A percentile compares a stretch with the other conserved stretches of the same genome.
These are phyloP conservation scores for Hyaloperonospora brassicae DNA, from an alignment of 352 stramenopile species.

Conservation along the genomic window DNA sequence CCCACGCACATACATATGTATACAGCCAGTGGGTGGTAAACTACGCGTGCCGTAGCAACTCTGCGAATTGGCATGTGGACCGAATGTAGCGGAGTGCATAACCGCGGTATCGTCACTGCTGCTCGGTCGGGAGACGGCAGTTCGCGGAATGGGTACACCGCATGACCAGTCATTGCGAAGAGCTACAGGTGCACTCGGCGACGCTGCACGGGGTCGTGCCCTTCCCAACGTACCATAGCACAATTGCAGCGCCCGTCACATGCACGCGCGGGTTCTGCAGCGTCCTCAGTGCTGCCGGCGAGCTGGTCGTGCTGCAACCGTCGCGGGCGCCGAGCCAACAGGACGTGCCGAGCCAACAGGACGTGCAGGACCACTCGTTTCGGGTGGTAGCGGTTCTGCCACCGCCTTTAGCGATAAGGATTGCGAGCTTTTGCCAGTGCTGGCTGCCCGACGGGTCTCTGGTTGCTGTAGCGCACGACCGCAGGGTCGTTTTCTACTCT, in stretches of 20 bases:
- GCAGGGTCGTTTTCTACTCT: conserved; percentile 29
- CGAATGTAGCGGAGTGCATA: too few relatives aligned
- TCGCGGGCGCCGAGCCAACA: not conserved
- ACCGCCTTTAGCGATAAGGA: conserved; percentile 7
- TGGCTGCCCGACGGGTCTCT: conserved; percentile 32
- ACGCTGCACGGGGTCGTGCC: conserved; percentile 36
- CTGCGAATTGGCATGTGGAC: too few relatives aligned
- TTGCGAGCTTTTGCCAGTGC: conserved; percentile 41
- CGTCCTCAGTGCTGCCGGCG: conserved; percentile 41
- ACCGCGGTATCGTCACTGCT: too few relatives aligned
- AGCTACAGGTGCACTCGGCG: conserved; percentile 32
- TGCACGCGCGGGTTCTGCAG: conserved; percentile 23
- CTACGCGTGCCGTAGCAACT: too few relatives aligned
- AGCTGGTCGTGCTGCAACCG: conserved; percentile 39
- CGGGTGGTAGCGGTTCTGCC: conserved; percentile 32
- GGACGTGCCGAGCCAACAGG: conserved; percentile 4
- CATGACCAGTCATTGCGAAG: conserved; percentile 5
- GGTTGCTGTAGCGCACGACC: conserved; percentile 29
- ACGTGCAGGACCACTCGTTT: conserved; percentile 9
- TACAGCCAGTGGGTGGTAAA: too few relatives aligned
- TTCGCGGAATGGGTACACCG: not conserved
- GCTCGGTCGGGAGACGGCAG: too few relatives aligned
- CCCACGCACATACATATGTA: too few relatives aligned
- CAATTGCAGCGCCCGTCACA: conserved; percentile 18
- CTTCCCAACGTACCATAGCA: conserved; percentile 57